Conservation (phyloP, 176 grass and related monocot genomes). For the Tillandsia leiboldiana region DNA sequence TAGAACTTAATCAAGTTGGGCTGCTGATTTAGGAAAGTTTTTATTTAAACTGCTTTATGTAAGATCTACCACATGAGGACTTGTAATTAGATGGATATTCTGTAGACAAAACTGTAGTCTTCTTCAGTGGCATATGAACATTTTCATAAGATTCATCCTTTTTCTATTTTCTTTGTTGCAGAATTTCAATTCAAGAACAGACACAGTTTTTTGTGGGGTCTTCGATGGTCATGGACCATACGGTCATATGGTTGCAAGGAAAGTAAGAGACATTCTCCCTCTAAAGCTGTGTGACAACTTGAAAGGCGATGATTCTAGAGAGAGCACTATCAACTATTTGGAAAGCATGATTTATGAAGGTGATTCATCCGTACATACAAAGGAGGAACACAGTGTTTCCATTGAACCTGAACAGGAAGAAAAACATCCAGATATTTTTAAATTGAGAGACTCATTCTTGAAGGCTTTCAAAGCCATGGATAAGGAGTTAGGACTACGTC, state of each 20-base stretch:
- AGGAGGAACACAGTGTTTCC: slow-evolving; percentile 29
- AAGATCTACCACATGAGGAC: too few relatives aligned
- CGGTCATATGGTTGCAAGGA: slow-evolving; percentile 76
- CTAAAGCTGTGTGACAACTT: slow-evolving; percentile 39
- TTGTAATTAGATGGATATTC: too few relatives aligned
- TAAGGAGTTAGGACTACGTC: slow-evolving; percentile 74
- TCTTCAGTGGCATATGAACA: too few relatives aligned
- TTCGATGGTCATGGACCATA: slow-evolving; percentile 91
- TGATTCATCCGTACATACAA: slow-evolving; percentile 25
- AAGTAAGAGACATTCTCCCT: slow-evolving; percentile 81
- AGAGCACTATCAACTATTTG: slow-evolving; percentile 32
- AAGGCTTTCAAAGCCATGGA: slow-evolving; percentile 66
- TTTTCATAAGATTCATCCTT: too few relatives aligned
- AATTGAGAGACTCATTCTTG: slow-evolving; percentile 53
- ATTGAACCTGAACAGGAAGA: slow-evolving; percentile 23
- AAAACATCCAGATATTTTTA: slow-evolving; percentile 35
- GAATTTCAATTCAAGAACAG: slow-evolving; percentile 54
- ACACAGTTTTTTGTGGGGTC: slow-evolving; percentile 80
- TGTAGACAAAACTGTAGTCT: too few relatives aligned
- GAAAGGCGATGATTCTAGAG: slow-evolving; percentile 40
- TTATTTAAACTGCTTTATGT: too few relatives aligned
- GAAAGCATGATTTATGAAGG: slow-evolving; percentile 50
- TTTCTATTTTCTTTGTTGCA: not conserved
- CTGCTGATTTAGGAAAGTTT: too few relatives aligned
- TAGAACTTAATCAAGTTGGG: too few relatives aligned